Evolutionary conservation across 208 protist species (phyloP).

Genomic region (Wallacemonas sp.): DNA sequence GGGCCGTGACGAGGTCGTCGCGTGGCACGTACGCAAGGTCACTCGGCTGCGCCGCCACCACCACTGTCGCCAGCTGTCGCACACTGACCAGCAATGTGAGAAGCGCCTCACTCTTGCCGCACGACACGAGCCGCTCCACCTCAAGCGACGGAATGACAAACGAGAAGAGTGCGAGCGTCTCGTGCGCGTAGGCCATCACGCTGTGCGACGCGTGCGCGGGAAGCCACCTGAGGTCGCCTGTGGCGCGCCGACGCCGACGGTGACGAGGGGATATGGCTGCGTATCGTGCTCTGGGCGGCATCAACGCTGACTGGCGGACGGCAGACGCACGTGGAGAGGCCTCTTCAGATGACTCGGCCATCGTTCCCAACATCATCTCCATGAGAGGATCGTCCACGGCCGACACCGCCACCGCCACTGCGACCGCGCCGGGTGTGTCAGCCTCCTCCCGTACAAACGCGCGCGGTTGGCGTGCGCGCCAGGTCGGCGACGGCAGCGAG

Average conservation of each 20-base stretch:
- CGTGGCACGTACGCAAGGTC: neutral
- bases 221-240: conserved; percentile 56
- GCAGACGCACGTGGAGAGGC: neutral
- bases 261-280: neutral
- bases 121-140: conserved; percentile 25
- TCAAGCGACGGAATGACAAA: conserved; percentile 47
- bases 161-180: conserved; percentile 64
- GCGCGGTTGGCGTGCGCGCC: conserved; percentile 12
- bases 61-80: conserved; percentile 51
- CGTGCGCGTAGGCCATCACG: conserved; percentile 42
- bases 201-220: conserved; percentile 51
- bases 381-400: conserved; percentile 29
- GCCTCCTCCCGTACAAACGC: too few relatives aligned
- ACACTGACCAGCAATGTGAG: conserved; percentile 54
- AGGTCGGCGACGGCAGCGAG: conserved; percentile 63
- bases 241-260: neutral
- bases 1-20: too few relatives aligned
- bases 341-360: neutral
- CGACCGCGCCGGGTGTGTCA: too few relatives aligned
- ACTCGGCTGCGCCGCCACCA: conserved; percentile 26
- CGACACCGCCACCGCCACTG: too few relatives aligned
- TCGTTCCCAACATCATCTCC: conserved; percentile 25
- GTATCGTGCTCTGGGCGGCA: too few relatives aligned
- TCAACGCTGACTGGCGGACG: too few relatives aligned
- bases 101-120: conserved; percentile 33